Evolutionary conservation across 2,329 filamentous ascomycete species (phyloP).

Genomic region (Scedosporium aurantiacum): DNA sequence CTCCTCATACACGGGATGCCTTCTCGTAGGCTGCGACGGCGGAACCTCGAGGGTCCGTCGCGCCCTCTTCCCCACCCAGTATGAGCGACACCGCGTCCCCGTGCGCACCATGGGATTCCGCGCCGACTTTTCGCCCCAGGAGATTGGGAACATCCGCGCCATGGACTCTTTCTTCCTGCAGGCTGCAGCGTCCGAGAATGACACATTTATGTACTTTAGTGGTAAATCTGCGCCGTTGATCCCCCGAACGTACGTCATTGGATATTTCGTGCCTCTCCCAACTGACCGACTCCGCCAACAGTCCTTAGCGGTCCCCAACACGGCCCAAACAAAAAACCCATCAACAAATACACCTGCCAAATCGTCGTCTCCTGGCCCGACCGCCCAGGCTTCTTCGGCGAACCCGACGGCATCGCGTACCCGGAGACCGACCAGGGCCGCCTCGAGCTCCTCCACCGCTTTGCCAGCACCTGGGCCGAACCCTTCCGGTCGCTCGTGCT

Average conservation of each 20-base stretch:
- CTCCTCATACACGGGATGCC: slow-evolving; percentile 24
- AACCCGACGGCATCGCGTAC: slow-evolving; percentile 22
- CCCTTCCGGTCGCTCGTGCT: slow-evolving; percentile 33
- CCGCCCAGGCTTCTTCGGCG: slow-evolving; percentile 21
- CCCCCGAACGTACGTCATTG: background rate
- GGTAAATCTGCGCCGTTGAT: slow-evolving; percentile 20
- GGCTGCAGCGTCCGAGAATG: slow-evolving; percentile 37
- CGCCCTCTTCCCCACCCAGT: slow-evolving; percentile 21
- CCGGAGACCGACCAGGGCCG: slow-evolving; percentile 28
- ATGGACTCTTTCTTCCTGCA: slow-evolving; percentile 46
- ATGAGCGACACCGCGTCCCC: slow-evolving; percentile 29
- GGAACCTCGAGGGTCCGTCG: slow-evolving; percentile 31
- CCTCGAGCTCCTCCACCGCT: slow-evolving; percentile 27
- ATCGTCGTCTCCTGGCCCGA: slow-evolving; percentile 41
- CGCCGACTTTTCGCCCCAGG: slow-evolving; percentile 25
- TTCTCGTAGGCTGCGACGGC: slow-evolving; percentile 42
- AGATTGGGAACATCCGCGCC: slow-evolving; percentile 28
- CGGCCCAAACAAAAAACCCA: slow-evolving; percentile 21
- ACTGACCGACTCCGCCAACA: background rate
- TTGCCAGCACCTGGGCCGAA: slow-evolving; percentile 36
- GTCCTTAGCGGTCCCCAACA: slow-evolving; percentile 15
- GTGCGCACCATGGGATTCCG: slow-evolving; percentile 37
- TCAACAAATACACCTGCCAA: slow-evolving; percentile 31
- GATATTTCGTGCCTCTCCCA: too few species aligned
- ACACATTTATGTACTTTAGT: slow-evolving; percentile 42